Conservation (phyloP, 2,329 filamentous ascomycete genomes). For the Ambrosiella beaveri region DNA sequence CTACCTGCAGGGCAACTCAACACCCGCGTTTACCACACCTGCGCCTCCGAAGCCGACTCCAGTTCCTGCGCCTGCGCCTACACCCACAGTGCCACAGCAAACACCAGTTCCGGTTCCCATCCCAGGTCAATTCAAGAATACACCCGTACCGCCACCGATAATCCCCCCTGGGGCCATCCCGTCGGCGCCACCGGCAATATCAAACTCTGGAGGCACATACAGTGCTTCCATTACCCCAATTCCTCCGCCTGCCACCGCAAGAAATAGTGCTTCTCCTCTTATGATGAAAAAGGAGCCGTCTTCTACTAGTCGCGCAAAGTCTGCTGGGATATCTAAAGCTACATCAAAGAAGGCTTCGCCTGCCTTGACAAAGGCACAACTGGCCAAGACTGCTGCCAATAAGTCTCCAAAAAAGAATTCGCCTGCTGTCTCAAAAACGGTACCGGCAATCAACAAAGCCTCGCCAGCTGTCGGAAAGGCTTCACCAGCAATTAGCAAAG, state of each 20-base stretch:
- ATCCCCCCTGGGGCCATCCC: conserved; percentile 7
- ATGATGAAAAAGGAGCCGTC: conserved; percentile 10
- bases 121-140: conserved; percentile 5
- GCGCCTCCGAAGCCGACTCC: neutral
- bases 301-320: conserved; percentile 2
- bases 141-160: conserved; percentile 10
- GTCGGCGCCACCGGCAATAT: neutral
- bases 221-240: neutral
- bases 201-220: neutral
- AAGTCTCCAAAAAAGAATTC: conserved; percentile 12
- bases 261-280: conserved; percentile 7
- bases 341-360: conserved; percentile 9
- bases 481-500: conserved; percentile 7
- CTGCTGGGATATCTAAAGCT: conserved; percentile 7
- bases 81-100: neutral
- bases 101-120: conserved; percentile 1
- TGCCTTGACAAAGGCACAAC: conserved; percentile 8
- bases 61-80: neutral
- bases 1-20: conserved; percentile 11
- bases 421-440: conserved; percentile 4
- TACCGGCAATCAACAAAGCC: conserved; percentile 1
- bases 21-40: conserved; percentile 1
- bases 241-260: neutral
- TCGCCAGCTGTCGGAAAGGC: conserved; percentile 6
- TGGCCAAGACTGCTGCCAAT: conserved; percentile 4